Percentiles rank a stretch among this genome's conserved stretches.
Conservation (phyloP, 805 yeast species). For the Candida easanensis region DNA sequence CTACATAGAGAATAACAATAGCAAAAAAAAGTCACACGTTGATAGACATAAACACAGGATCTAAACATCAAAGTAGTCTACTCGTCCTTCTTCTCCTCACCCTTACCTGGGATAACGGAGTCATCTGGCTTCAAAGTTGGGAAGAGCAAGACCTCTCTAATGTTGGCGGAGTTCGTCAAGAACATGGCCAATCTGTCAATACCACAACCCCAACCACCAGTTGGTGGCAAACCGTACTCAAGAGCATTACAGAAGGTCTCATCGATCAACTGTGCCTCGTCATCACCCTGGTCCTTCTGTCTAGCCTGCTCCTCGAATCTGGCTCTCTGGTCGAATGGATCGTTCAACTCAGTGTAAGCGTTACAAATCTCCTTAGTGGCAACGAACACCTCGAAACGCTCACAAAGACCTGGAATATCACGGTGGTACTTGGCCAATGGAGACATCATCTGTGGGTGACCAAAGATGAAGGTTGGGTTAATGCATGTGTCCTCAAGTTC, state of each 20-base stretch:
- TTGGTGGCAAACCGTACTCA: conserved; percentile 98
- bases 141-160: conserved; percentile 96
- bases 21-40: background rate
- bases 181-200: conserved; percentile 98
- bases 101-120: conserved; percentile 7
- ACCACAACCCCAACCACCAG: conserved; percentile 99
- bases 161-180: conserved; percentile 92
- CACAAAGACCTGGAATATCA: conserved; percentile 90
- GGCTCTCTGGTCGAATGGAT: conserved; percentile 96
- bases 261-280: conserved; percentile 95
- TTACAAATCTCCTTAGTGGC: conserved; percentile 98
- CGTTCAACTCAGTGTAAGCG: conserved; percentile 98
- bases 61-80: background rate
- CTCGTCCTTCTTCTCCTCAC: background rate
- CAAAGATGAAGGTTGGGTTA: conserved; percentile 96
- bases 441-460: conserved; percentile 99
- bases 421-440: conserved; percentile 97
- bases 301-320: conserved; percentile 98
- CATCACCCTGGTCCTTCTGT: conserved; percentile 98
- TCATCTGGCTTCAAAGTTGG: conserved; percentile 97
- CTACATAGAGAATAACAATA: too few relatives aligned
- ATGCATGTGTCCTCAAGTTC: conserved; percentile 92
- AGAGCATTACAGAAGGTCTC: conserved; percentile 97
- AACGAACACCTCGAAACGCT: conserved; percentile 96
- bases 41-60: background rate